These are phyloP conservation scores for Wickerhamiella cacticola DNA, from an alignment of 805 yeast genomes.

Conservation along the genomic window DNA sequence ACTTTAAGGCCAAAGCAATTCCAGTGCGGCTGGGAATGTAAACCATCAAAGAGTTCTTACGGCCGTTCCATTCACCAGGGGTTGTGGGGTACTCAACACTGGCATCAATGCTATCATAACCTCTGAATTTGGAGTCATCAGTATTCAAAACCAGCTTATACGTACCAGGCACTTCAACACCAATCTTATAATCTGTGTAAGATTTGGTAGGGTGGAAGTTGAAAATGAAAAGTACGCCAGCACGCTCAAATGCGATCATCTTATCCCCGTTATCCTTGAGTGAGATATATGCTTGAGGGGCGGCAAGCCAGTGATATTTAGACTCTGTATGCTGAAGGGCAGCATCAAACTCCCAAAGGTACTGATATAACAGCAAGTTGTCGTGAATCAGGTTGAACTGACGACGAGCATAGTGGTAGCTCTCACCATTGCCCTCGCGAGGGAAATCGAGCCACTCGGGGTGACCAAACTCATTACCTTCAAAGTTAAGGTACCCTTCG, in stretches of 20 bases:
- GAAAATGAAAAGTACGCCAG: slow-evolving; percentile 71
- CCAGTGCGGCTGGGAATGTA: slow-evolving; percentile 70
- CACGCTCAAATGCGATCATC: slow-evolving; percentile 78
- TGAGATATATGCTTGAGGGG: slow-evolving; percentile 72
- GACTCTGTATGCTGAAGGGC: slow-evolving; percentile 72
- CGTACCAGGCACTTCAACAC: slow-evolving; percentile 70
- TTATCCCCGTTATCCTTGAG: slow-evolving; percentile 83
- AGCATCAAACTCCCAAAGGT: slow-evolving; percentile 67
- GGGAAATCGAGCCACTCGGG: slow-evolving; percentile 99
- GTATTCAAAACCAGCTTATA: slow-evolving; percentile 66
- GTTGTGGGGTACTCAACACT: slow-evolving; percentile 51
- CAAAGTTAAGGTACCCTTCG: slow-evolving; percentile 90
- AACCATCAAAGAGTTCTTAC: slow-evolving; percentile 65
- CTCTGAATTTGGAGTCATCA: slow-evolving; percentile 64
- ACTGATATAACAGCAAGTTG: slow-evolving; percentile 64
- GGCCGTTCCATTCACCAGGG: slow-evolving; percentile 65
- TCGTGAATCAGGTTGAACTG: slow-evolving; percentile 84
- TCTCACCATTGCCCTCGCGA: slow-evolving; percentile 71
- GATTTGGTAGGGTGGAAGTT: slow-evolving; percentile 83
- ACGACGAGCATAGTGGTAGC: slow-evolving; percentile 88
- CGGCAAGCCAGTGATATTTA: slow-evolving; percentile 56
- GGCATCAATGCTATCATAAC: slow-evolving; percentile 60
- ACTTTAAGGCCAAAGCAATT: slow-evolving; percentile 36
- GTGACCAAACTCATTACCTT: slow-evolving; percentile 97
- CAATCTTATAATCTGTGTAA: slow-evolving; percentile 75